Base-by-base conservation (phyloP, 352 stramenopile species). In the Phytophthora megakarya region DNA sequence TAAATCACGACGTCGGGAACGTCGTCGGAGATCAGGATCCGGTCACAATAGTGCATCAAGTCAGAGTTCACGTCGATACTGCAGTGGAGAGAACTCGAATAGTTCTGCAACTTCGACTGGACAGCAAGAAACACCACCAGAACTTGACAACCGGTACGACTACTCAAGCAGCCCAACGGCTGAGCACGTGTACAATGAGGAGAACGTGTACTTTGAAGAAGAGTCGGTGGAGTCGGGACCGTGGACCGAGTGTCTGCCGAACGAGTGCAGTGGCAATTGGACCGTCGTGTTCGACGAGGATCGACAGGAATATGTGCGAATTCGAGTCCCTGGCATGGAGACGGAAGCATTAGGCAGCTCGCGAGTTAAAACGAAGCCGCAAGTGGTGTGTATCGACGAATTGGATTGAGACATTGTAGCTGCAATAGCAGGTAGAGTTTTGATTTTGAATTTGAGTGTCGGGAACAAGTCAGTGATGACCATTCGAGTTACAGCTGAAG, bases 321-420 rank as follows among this genome's bases (percentile, higher is more conserved):
- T 73, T 32, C 65, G 53, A 23, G 65, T 73, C 33, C 52, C 60
- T 3, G 45, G 47, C 3, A 30, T 64, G 22, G 49, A 74, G 10
- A 53, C 51, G 37, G 68, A 73, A 8, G 10, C 28, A 13, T 38
- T 52, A 2, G 40, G 19, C 26, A 15, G 6, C n/a, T 62, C 57
- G 1, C 52, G 59, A 10, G 61, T 73, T 32, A 56, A 66, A 48
- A 32, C 68, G 21, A 48, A 55, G 1, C 53, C 70, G 1, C 48
- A 73, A 47, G 72, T 61, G 23, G 70, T 84, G 25, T 84, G 75
- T 43, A 81, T 86, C 28, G 77, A 86, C 28, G 77, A 86, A 26
- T 50, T 86, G 26, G 77, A 86, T 54, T 86, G 60, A 65, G 25
- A 11, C 3, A 11, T 12, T 35, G 30, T 4, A 9, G 26, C 9